Percentiles rank a stretch among this genome's conserved stretches.
Evolutionary conservation across 805 yeast genomes (phyloP).

Genomic region (Wickerhamomyces bisporus): DNA sequence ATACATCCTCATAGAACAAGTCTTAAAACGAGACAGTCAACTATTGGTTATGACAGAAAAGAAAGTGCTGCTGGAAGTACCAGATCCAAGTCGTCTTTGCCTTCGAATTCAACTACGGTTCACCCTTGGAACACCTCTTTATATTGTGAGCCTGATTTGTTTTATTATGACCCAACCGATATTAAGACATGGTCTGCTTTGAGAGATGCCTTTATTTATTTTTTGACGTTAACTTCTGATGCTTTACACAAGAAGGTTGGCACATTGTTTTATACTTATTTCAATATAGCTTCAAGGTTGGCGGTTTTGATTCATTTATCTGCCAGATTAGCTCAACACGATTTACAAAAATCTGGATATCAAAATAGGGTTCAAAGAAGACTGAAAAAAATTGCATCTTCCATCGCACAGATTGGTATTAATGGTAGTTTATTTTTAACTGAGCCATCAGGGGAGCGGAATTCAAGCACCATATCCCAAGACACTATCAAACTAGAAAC

Average conservation of each 20-base stretch:
- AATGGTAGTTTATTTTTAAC: slow-evolving; percentile 57
- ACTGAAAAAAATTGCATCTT: slow-evolving; percentile 46
- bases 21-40: slow-evolving; percentile 16
- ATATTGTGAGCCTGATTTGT: slow-evolving; percentile 35
- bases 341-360: slow-evolving; percentile 41
- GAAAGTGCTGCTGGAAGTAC: slow-evolving; percentile 10
- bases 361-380: slow-evolving; percentile 43
- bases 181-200: slow-evolving; percentile 56
- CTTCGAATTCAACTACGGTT: slow-evolving; percentile 14
- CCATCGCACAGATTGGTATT: slow-evolving; percentile 59
- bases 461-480: slow-evolving; percentile 17
- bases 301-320: slow-evolving; percentile 49
- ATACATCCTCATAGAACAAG: slow-evolving; percentile 19
- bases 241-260: slow-evolving; percentile 48
- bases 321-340: slow-evolving; percentile 48
- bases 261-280: slow-evolving; percentile 47
- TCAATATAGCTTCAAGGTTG: slow-evolving; percentile 48
- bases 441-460: slow-evolving; percentile 8
- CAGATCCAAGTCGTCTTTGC: slow-evolving; percentile 14
- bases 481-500: slow-evolving; percentile 16
- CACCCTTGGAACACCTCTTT: slow-evolving; percentile 24
- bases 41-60: slow-evolving; percentile 8
- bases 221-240: slow-evolving; percentile 43
- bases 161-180: slow-evolving; percentile 58
- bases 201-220: slow-evolving; percentile 40